These are phyloP conservation scores for Pseudozyma tsukubaensis DNA, from an alignment of 1,284 basidiomycete genomes.

Conservation along the genomic window DNA sequence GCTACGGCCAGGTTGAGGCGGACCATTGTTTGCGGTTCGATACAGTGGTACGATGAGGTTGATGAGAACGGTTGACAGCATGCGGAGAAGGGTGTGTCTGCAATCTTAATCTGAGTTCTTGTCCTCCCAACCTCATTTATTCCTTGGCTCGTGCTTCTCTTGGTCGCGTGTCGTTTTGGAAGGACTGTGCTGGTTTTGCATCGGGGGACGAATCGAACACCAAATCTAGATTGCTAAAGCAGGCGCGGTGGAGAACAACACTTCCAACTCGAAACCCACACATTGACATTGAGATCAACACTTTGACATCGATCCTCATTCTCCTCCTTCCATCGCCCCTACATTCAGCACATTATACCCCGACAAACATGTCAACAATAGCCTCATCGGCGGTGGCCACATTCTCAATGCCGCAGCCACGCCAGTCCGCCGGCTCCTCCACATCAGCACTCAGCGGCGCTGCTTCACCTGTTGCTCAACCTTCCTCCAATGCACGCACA, in stretches of 20 bases:
- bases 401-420: not conserved
- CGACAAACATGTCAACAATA: slow-evolving; percentile 10
- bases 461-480: slow-evolving; percentile 12
- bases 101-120: too few species aligned
- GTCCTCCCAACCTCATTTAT: too few species aligned
- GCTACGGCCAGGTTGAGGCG: slow-evolving; percentile 35
- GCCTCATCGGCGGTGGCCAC: slow-evolving; percentile 2
- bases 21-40: too few species aligned
- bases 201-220: too few species aligned
- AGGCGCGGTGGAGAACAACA: slow-evolving; percentile 25
- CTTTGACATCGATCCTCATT: not conserved
- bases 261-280: not conserved
- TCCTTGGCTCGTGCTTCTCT: slow-evolving; percentile 6
- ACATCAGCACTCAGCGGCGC: slow-evolving; percentile 16
- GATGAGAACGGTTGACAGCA: not conserved
- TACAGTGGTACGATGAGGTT: not conserved
- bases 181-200: slow-evolving; percentile 2
- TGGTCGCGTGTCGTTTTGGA: not conserved
- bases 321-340: not conserved
- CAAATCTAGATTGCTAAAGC: too few species aligned
- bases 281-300: slow-evolving; percentile 20
- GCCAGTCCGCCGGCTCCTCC: slow-evolving; percentile 13
- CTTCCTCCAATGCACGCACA: slow-evolving; percentile 19
- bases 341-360: not conserved
- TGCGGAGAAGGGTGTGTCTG: not conserved